These are phyloP conservation scores for Agapanthus africanus DNA, from an alignment of 106 monocot species.

Conservation along the genomic window DNA sequence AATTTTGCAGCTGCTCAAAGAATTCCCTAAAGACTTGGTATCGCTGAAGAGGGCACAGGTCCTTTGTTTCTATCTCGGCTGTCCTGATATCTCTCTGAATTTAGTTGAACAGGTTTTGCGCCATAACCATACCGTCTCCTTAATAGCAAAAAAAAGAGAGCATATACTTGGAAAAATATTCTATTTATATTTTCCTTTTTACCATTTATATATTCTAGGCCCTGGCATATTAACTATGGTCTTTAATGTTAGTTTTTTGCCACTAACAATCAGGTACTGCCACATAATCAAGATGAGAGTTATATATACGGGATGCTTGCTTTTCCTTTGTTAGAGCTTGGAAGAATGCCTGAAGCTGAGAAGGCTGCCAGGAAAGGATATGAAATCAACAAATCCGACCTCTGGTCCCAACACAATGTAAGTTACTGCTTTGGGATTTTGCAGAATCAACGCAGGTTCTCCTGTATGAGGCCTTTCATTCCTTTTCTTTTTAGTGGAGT, in stretches of 20 bases:
- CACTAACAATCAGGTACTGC: constrained; percentile 42
- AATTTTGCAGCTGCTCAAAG: constrained; percentile 48
- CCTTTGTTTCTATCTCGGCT: constrained; percentile 75
- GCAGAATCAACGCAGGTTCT: too few species aligned
- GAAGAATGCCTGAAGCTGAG: constrained; percentile 77
- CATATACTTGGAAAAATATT: too few species aligned
- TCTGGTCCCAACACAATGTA: constrained; percentile 82
- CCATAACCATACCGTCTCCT: background rate
- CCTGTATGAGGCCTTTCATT: too few species aligned
- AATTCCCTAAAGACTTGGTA: constrained; percentile 64
- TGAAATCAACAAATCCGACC: constrained; percentile 48
- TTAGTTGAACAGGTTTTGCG: constrained; percentile 59
- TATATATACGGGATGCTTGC: constrained; percentile 81
- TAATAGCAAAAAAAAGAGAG: background rate
- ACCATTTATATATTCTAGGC: constrained; percentile 5
- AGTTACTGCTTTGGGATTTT: background rate
- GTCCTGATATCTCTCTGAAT: constrained; percentile 55
- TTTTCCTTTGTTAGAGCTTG: constrained; percentile 79
- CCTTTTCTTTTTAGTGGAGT: too few species aligned
- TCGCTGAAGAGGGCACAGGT: constrained; percentile 62
- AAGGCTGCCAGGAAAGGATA: constrained; percentile 58
- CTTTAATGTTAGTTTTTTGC: too few species aligned
- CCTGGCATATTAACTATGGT: background rate
- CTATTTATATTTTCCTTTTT: too few species aligned
- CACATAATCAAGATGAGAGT: constrained; percentile 42